Evolutionary conservation across 106 monocot genomes (phyloP).

Genomic region (Dioscorea zingiberensis): DNA sequence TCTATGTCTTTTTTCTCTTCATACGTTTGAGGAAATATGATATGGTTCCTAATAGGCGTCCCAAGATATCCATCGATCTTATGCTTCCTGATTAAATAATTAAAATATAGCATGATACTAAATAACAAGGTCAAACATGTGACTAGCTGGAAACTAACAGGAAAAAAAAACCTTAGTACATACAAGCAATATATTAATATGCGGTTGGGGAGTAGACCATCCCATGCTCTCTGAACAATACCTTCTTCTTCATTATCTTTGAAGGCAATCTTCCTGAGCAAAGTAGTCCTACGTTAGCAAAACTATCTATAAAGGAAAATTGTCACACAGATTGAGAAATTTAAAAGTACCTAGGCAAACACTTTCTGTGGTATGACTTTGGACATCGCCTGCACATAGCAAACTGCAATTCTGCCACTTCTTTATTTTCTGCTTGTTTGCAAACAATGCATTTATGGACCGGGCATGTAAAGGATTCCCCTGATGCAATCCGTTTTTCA

Average conservation of each 20-base stretch:
- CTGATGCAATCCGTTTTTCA: conserved; percentile 51
- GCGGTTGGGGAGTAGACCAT: conserved; percentile 32
- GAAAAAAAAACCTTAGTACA: background rate
- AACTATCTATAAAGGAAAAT: background rate
- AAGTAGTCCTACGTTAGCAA: conserved; percentile 1
- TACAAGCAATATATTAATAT: conserved; percentile 55
- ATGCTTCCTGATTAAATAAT: conserved; percentile 21
- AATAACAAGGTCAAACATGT: background rate
- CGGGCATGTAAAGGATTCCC: conserved; percentile 71
- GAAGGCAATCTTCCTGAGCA: conserved; percentile 32
- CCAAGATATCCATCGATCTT: conserved; percentile 22
- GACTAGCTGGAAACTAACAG: background rate
- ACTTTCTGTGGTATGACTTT: conserved; percentile 88
- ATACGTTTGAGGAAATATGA: conserved; percentile 23
- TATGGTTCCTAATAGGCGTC: conserved; percentile 32
- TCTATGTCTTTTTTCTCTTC: conserved; percentile 1
- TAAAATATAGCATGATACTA: background rate
- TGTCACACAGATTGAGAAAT: background rate
- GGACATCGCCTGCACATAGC: conserved; percentile 94
- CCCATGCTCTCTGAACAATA: conserved; percentile 42
- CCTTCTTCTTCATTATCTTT: conserved; percentile 23
- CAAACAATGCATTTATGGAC: conserved; percentile 75
- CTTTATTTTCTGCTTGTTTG: conserved; percentile 69
- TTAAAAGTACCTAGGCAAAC: conserved; percentile 69
- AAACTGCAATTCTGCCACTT: conserved; percentile 61